These are phyloP conservation scores for Gymnopilus junonius DNA, from an alignment of 768 basidiomycete species.

Conservation along the genomic window DNA sequence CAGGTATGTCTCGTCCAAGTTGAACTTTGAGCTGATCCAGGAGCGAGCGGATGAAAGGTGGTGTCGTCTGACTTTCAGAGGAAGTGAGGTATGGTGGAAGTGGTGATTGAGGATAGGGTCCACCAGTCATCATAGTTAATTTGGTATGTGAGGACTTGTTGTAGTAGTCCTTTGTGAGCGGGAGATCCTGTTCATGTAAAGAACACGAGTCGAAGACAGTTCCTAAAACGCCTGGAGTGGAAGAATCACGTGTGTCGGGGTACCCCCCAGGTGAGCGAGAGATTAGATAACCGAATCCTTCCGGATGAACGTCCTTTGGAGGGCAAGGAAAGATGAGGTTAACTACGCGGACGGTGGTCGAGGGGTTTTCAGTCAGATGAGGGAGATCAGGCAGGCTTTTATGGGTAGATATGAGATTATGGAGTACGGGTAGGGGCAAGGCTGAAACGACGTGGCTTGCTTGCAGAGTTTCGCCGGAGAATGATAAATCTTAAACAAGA, in stretches of 20 bases:
- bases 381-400: conserved; percentile 46
- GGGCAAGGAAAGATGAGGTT: conserved; percentile 80
- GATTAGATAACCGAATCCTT: conserved; percentile 93
- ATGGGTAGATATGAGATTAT: conserved; percentile 39
- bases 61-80: conserved; percentile 26
- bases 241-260: conserved; percentile 19
- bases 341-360: conserved; percentile 84
- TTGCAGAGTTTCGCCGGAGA: conserved; percentile 25
- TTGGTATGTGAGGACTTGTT: conserved; percentile 58
- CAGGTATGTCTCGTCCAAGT: conserved; percentile 50
- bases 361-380: conserved; percentile 69
- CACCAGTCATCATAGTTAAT: conserved; percentile 90
- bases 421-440: conserved; percentile 63
- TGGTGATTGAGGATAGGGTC: conserved; percentile 56
- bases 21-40: conserved; percentile 49
- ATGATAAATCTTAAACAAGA: conserved; percentile 20
- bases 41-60: conserved; percentile 30
- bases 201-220: conserved; percentile 90
- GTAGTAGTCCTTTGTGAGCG: conserved; percentile 25
- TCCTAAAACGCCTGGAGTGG: conserved; percentile 65
- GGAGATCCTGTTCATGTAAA: conserved; percentile 56
- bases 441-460: conserved; percentile 80
- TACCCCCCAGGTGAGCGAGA: conserved; percentile 74
- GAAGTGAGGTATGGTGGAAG: conserved; percentile 28
- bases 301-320: conserved; percentile 64